Percentiles rank a stretch among this genome's conserved stretches.
These are phyloP conservation scores for Lunularia cruciata DNA, from an alignment of 225 moss, liverwort and hornwort genomes.

Conservation along the genomic window DNA sequence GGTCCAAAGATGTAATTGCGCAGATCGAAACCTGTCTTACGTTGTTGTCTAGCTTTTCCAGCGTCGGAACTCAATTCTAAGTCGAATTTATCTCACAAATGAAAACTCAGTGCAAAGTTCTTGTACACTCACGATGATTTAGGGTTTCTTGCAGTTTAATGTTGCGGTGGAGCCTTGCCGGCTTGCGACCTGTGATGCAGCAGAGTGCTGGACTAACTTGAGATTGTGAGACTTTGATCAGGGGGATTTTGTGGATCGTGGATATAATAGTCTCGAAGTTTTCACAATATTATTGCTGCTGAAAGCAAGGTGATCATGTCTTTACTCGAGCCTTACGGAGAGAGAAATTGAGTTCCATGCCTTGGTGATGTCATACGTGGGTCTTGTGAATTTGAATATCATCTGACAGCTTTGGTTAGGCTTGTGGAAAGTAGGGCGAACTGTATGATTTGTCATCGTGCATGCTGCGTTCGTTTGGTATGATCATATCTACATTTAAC, in stretches of 20 bases:
- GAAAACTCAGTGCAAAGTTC: too few relatives aligned
- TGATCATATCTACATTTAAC: neutral
- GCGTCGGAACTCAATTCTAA: too few relatives aligned
- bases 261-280: constrained; percentile 99
- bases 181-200: constrained; percentile 7
- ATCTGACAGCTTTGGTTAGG: too few relatives aligned
- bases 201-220: constrained; percentile 22
- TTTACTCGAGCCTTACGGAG: neutral
- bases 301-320: constrained; percentile 77
- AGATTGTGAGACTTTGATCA: constrained; percentile 42
- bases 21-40: too few relatives aligned
- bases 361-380: too few relatives aligned
- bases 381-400: too few relatives aligned
- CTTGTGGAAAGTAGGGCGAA: too few relatives aligned
- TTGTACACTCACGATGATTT: neutral
- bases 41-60: too few relatives aligned
- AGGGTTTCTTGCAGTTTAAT: constrained; percentile 11
- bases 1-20: too few relatives aligned
- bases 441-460: neutral
- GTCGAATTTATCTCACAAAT: too few relatives aligned
- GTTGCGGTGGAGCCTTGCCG: constrained; percentile 2
- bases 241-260: constrained; percentile 99
- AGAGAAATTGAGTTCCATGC: too few relatives aligned
- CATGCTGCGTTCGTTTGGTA: neutral
- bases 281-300: constrained; percentile 97